phyloP scores from a whole-genome alignment of 2,329 filamentous ascomycete genomes.

The Paraphoma sp. region DNA sequence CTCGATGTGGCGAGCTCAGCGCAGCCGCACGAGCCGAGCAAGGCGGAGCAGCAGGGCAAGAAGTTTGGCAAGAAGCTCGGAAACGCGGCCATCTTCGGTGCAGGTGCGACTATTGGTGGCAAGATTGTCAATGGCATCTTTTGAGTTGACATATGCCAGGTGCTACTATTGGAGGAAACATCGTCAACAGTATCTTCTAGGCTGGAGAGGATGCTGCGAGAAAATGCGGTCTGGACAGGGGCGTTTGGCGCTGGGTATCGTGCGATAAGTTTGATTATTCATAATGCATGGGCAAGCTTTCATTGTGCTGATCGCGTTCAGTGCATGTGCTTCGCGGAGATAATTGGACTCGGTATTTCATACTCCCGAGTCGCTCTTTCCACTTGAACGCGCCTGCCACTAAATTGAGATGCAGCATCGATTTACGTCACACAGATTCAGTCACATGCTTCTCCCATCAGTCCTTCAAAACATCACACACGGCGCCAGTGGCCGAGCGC shows the following conservation, averaged over 20 bases:
- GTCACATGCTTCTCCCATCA: too few species aligned
- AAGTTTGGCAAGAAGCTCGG: conserved; percentile 97
- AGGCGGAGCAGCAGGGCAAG: conserved; percentile 80
- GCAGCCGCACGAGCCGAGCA: conserved; percentile 60
- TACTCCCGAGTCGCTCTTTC: background rate
- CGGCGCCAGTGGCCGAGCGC: too few species aligned
- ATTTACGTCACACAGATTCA: too few species aligned
- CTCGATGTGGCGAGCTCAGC: conserved; percentile 73
- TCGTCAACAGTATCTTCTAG: conserved; percentile 62
- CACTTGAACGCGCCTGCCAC: background rate
- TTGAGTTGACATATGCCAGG: conserved; percentile 68
- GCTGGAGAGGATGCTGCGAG: background rate
- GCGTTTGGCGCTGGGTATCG: background rate
- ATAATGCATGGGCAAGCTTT: background rate
- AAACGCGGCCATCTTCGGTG: conserved; percentile 85
- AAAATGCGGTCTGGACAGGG: background rate
- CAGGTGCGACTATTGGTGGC: conserved; percentile 86
- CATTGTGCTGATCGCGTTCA: conserved; percentile 2
- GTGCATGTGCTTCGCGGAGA: background rate
- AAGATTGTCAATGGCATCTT: conserved; percentile 93
- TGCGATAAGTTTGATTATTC: background rate
- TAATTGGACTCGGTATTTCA: background rate
- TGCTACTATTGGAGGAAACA: conserved; percentile 86
- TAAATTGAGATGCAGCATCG: background rate
- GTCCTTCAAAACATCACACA: too few species aligned